Base-by-base conservation (phyloP, 495 filamentous ascomycete species). In the Immersiella caudata region DNA sequence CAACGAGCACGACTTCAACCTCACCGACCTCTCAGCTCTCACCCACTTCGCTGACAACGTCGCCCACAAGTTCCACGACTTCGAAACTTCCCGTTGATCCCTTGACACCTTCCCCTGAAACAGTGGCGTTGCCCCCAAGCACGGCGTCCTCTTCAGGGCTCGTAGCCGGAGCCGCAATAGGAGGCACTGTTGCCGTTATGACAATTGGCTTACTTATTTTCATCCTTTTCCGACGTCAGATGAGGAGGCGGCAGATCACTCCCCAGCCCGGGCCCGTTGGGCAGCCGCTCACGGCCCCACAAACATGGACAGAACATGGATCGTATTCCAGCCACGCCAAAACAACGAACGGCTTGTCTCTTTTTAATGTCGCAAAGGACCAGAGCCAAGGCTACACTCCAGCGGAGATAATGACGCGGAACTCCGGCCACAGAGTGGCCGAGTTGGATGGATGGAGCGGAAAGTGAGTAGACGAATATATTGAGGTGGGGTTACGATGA, bases 371-470 rank as follows among this genome's bases (percentile, higher is more conserved):
- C 3, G 5, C 12, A 12, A 18, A 52, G 49, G 49, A 22, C 16
- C 49, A 52, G 21, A 22, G 49, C 18, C 49, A n/a, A 12, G 12
- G 3, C 18, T 14, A 52, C 21, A 5, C 4, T 18, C 49, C 49
- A 12, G 49, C 16, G 18, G 49, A 52, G 49, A 4, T 52, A 18
- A 22, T 18, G 49, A 52, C 49, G 3, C 29, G 8, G 29, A 33
- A 33, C 4, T 8, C 29, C 3, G 49, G 16, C 49, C 3, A 22
- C 18, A 22, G 18, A 5, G 49, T 14, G 12, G 49, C 49, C 12
- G 49, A 52, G 49, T 52, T 52, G 49, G 49, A 52, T 52, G 49
- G 49, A 52, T 22, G 49, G 49, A 33, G 8, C 8, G 49, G 49
- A 2, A 52, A 12, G 12, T 52, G 12, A 14, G 49, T 3, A n/a